Evolutionary conservation across 2,329 filamentous ascomycete species (phyloP), one percentile per base, ranked within the genome.

Genomic region (Trichophyton simii): DNA sequence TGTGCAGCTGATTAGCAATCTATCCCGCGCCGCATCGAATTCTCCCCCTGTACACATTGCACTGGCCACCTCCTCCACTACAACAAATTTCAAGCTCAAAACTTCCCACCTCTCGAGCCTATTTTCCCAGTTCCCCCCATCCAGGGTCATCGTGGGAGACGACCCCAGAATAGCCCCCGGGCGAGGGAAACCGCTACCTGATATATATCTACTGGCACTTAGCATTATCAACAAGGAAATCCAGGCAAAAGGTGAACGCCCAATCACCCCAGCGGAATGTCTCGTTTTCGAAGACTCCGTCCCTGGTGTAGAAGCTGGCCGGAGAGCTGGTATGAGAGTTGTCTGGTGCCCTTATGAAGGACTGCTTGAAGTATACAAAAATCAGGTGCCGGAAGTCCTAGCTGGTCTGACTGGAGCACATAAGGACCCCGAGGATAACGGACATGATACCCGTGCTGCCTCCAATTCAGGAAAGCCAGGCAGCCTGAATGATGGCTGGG

Each of bases 221-320:
- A 80, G 88, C 73, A 88, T 86, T 2, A 87, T 99, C 72, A 99
- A 99, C 74, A 82, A 83, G 50, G 83, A 84, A 15, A 78, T 95
- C 5, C 77, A 76, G 9, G 64, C 79, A 0, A 75, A 80, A 2
- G 84, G 83, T 0, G 67, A 69, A 44, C 77, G 82, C 63, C 79
- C 80, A 60, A 86, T 99, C 65, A 79, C 72, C 60, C 90, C 91
- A 0, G 87, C 88, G 66, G 92, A 97, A 74, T 97, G 94, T 71
- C 79, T 99, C 15, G 94, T 97, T 0, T 97, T 99, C 69, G 94
- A 99, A 76, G 94, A 99, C 73, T 89, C 87, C 54, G 91, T 97
- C 1, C 89, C 91, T 0, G 94, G 94, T 3, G 90, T 96, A 2
- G 94, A 99, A 76, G 85, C 90, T 1, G 94, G 91, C 3, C 80